Percentiles rank a stretch among this genome's conserved stretches.
Conservation (phyloP, 345 rosid genomes). For the Eucalyptus melliodora region DNA sequence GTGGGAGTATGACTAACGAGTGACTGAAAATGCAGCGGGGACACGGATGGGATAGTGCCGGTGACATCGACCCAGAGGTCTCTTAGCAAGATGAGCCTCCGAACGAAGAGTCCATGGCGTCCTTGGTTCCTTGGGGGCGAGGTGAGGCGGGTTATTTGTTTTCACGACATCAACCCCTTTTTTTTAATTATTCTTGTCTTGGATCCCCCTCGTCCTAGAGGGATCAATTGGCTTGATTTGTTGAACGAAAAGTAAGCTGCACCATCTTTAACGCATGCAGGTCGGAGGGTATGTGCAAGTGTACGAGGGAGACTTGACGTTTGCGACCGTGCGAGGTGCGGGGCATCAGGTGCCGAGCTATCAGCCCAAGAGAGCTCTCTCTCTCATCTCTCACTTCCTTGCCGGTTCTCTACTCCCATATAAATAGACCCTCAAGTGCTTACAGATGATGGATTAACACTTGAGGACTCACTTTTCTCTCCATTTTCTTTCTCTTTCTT, state of each 20-base stretch:
- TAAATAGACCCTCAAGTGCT: background rate
- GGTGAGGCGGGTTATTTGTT: constrained; percentile 9
- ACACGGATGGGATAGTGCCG: constrained; percentile 68
- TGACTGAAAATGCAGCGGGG: constrained; percentile 42
- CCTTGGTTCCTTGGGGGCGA: constrained; percentile 63
- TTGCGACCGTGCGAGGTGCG: constrained; percentile 78
- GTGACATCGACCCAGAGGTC: constrained; percentile 72
- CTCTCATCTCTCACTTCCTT: constrained; percentile 55
- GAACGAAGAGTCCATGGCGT: constrained; percentile 50
- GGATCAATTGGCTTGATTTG: background rate
- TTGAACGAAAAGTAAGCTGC: background rate
- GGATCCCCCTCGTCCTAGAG: background rate
- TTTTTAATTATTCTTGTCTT: background rate
- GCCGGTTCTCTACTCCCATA: constrained; percentile 48
- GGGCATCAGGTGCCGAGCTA: constrained; percentile 93
- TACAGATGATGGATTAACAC: background rate
- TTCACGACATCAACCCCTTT: background rate
- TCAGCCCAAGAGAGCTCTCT: constrained; percentile 70
- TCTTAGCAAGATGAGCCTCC: constrained; percentile 43
- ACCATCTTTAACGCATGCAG: background rate
- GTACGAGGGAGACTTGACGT: constrained; percentile 56
- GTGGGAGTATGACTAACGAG: background rate
- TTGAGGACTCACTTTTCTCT: background rate
- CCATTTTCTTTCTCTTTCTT: background rate
- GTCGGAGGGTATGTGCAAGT: constrained; percentile 78